phyloP scores from a whole-genome alignment of 2,329 filamentous ascomycete species.

The Ophioceras dolichostomum region DNA sequence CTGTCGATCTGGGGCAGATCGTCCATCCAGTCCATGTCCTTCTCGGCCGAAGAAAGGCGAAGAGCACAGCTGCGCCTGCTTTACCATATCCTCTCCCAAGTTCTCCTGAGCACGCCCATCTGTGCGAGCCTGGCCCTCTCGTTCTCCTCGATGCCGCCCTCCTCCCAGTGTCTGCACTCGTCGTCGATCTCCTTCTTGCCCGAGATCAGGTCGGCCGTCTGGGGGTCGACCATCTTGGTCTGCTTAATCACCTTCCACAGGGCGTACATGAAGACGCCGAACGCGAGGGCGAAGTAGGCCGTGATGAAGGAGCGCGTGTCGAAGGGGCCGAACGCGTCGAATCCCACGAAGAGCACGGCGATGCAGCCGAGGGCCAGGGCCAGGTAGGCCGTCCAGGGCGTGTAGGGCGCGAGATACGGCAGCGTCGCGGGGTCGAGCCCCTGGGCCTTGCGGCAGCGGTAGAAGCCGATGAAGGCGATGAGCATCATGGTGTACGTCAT shows the following conservation, averaged over 20 bases:
- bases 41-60: no score
- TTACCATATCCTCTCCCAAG: conserved; percentile 9
- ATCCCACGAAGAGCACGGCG: conserved; percentile 40
- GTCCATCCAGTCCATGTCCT: no score
- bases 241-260: conserved; percentile 47
- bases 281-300: conserved; percentile 27
- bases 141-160: conserved; percentile 8
- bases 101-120: conserved; percentile 4
- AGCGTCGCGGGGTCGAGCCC: conserved; percentile 23
- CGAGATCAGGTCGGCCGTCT: conserved; percentile 40
- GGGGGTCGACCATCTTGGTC: conserved; percentile 33
- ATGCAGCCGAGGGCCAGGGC: conserved; percentile 29
- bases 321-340: conserved; percentile 36
- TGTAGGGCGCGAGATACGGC: conserved; percentile 34
- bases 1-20: no score
- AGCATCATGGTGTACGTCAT: conserved; percentile 29
- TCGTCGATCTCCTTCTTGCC: conserved; percentile 49
- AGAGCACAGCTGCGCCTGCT: no score
- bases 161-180: conserved; percentile 6
- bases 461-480: conserved; percentile 27
- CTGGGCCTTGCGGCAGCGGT: conserved; percentile 39
- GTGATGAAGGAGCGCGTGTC: conserved; percentile 25
- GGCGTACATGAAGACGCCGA: conserved; percentile 34
- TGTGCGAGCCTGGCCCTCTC: conserved; percentile 7
- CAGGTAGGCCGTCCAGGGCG: conserved; percentile 34